phyloP scores from a whole-genome alignment of 805 yeast genomes.

The Kazachstania kunashirensis region DNA sequence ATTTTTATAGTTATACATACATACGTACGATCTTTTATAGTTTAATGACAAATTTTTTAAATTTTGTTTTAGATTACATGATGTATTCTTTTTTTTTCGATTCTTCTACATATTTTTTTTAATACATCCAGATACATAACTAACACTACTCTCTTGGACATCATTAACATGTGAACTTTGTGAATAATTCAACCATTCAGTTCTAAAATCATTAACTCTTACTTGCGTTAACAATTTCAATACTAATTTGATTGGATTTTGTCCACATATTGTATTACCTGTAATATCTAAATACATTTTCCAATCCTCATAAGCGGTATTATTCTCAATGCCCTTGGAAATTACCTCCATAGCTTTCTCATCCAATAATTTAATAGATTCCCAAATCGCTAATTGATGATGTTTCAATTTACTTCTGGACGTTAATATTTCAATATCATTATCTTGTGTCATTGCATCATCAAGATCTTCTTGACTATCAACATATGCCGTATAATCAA shows the following conservation, averaged over 20 bases:
- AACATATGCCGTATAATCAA: slow-evolving; percentile 48
- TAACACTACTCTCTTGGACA: slow-evolving; percentile 67
- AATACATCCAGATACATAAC: slow-evolving; percentile 77
- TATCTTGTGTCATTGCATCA: slow-evolving; percentile 28
- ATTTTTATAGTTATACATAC: slow-evolving; percentile 1
- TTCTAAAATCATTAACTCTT: slow-evolving; percentile 17
- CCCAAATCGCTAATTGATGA: slow-evolving; percentile 43
- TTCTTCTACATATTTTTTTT: too few species aligned
- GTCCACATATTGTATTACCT: slow-evolving; percentile 90
- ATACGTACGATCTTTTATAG: slow-evolving; percentile 2
- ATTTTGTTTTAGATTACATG: not conserved
- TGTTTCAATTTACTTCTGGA: slow-evolving; percentile 22
- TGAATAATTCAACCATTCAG: slow-evolving; percentile 69
- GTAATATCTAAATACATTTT: slow-evolving; percentile 55
- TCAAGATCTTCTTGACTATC: slow-evolving; percentile 18
- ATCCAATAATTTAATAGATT: slow-evolving; percentile 70
- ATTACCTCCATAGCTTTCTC: slow-evolving; percentile 52
- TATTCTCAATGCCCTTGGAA: slow-evolving; percentile 26
- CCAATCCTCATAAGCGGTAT: slow-evolving; percentile 54
- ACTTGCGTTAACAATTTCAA: slow-evolving; percentile 36
- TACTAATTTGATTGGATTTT: slow-evolving; percentile 65
- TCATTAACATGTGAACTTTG: slow-evolving; percentile 54
- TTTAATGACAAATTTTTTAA: slow-evolving; percentile 4
- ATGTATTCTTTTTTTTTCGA: too few species aligned
- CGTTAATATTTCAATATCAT: slow-evolving; percentile 24